Evolutionary conservation across 176 grass and related monocot species (phyloP), one percentile per base, ranked within the genome.

Genomic region (Saccharum officinarum): DNA sequence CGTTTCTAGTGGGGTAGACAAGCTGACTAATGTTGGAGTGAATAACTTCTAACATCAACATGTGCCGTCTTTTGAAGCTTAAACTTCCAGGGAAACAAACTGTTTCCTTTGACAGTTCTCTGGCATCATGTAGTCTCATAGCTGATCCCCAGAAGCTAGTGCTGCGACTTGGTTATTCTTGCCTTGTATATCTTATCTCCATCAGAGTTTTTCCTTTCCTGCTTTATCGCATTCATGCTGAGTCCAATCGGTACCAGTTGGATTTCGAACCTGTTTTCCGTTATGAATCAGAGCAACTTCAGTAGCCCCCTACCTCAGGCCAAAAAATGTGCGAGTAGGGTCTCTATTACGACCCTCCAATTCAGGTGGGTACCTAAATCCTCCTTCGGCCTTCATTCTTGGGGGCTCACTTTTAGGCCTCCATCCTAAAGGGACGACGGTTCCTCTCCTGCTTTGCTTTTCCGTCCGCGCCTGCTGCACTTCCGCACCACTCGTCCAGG

Each of bases 151-250:
- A 40, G n/a, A 39, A 40, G 72, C 73, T 69, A 28, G 15, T 59
- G 23, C 59, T 69, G 80, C 7, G 39, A 57, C 57, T 80, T 25
- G 18, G 8, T 52, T 61, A 63, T 63, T 62, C 10, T 26, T 62
- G 59, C 44, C 34, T 10, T 92, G 86, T 83, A 71, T 69, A 86
- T 89, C 76, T 82, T 62, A n/a, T 36, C 69, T 45, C 54, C 44
- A 62, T 73, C 9, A 4, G 71, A 61, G 34, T 31, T 73, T 14
- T 38, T 79, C 2, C 5, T n/a, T 75, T 62, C 2, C 30, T 54
- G 28, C 26, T 22, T 22, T 70, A 54, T 38, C 26, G 5, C 37
- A 38, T 68, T 68, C 22, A 23, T 23, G 82, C 16, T 79, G 18
- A 38, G 38, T 54, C 31, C 18, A 9, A 36, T n/a, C 17, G 12